Percentiles rank a stretch among this genome's conserved stretches.
phyloP scores from a whole-genome alignment of 371 early-diverging fungal species.

The Mucor mucedo region DNA sequence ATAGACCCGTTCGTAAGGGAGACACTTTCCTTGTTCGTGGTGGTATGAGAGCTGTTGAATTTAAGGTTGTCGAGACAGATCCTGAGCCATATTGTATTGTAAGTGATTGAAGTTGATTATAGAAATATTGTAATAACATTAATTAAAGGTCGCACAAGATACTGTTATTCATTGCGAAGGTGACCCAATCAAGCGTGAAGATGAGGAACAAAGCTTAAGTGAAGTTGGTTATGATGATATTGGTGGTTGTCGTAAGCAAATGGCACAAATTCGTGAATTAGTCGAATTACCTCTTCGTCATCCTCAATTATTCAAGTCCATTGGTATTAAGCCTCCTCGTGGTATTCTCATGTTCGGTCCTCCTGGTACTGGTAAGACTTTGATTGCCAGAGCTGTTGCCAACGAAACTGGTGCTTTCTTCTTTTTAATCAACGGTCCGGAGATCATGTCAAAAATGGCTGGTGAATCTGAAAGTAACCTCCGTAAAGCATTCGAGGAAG shows the following conservation, averaged over 20 bases:
- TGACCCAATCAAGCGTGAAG: constrained; percentile 98
- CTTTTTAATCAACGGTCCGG: constrained; percentile 98
- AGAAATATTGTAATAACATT: constrained; percentile 88
- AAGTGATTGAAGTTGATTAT: constrained; percentile 40
- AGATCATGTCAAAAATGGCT: constrained; percentile 99
- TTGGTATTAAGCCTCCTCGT: constrained; percentile 99
- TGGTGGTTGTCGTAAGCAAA: constrained; percentile 99
- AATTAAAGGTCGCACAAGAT: constrained; percentile 92
- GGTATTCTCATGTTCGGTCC: constrained; percentile 99
- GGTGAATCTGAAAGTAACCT: constrained; percentile 99
- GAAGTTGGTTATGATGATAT: constrained; percentile 99
- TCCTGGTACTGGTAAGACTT: constrained; percentile 96
- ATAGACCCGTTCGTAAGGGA: constrained; percentile 95
- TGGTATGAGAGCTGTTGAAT: constrained; percentile 98
- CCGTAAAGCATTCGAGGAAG: constrained; percentile 99
- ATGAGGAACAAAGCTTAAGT: constrained; percentile 94
- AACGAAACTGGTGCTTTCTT: constrained; percentile 86
- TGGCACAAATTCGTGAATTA: constrained; percentile 99
- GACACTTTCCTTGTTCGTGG: constrained; percentile 95
- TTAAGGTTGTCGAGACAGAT: constrained; percentile 98
- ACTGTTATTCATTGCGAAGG: constrained; percentile 98
- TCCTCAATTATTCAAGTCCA: constrained; percentile 96
- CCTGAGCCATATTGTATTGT: constrained; percentile 97
- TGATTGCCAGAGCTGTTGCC: constrained; percentile 82
- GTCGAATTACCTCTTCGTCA: constrained; percentile 99